phyloP scores from a whole-genome alignment of 2,329 filamentous ascomycete species.

The Juglanconis oblonga region DNA sequence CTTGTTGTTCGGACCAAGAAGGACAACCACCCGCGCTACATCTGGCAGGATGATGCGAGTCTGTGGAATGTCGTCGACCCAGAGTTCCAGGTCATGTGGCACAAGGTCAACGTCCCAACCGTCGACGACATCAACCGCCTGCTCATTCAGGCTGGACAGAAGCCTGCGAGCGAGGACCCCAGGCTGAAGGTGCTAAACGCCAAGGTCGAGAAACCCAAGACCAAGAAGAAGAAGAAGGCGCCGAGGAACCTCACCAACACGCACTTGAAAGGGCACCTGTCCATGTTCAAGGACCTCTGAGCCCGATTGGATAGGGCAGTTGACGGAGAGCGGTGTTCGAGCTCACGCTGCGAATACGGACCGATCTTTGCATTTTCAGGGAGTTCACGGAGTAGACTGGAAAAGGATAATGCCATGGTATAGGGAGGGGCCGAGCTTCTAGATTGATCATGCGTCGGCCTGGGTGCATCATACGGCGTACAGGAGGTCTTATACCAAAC shows the following conservation, averaged over 20 bases:
- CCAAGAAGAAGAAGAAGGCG: slow-evolving; percentile 59
- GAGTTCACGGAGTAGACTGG: slow-evolving; percentile 9
- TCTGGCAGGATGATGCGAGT: slow-evolving; percentile 85
- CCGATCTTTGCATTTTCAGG: slow-evolving; percentile 11
- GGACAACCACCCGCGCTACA: slow-evolving; percentile 78
- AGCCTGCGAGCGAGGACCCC: slow-evolving; percentile 80
- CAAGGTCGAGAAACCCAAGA: slow-evolving; percentile 69
- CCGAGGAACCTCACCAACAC: slow-evolving; percentile 82
- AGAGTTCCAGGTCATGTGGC: slow-evolving; percentile 83
- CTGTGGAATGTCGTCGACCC: slow-evolving; percentile 73
- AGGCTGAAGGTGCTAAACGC: slow-evolving; percentile 54
- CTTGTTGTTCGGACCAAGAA: slow-evolving; percentile 90
- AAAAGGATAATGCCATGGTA: background rate
- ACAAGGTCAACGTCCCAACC: slow-evolving; percentile 72
- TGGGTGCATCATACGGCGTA: slow-evolving; percentile 7
- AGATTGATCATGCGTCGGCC: slow-evolving; percentile 6
- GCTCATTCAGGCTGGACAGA: slow-evolving; percentile 74
- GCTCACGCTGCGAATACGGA: background rate
- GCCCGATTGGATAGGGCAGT: background rate
- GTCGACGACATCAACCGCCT: slow-evolving; percentile 74
- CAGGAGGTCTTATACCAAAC: background rate
- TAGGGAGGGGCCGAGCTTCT: background rate
- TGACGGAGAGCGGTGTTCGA: background rate
- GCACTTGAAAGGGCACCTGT: slow-evolving; percentile 48
- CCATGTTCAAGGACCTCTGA: slow-evolving; percentile 62